Conservation (phyloP, 192 early-diverging fungal species). For the Linderina pennispora region DNA sequence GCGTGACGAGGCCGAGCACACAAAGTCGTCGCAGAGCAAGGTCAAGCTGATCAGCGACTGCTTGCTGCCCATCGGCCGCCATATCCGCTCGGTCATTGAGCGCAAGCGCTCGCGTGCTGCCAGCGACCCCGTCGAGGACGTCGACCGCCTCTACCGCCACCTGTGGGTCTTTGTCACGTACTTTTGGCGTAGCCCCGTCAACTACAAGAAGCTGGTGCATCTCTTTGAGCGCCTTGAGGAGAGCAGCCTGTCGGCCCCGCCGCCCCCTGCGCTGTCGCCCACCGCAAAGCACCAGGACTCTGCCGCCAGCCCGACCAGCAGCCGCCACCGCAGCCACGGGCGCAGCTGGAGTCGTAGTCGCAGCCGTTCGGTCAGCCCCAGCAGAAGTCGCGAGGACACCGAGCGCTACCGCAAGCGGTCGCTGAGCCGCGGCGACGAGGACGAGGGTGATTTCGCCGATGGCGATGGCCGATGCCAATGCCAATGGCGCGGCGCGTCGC, state of each 20-base stretch:
- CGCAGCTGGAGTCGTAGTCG: slow-evolving; percentile 12
- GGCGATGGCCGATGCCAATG: no score
- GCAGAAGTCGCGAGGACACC: slow-evolving; percentile 8
- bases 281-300: slow-evolving; percentile 11
- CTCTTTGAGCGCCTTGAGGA: slow-evolving; percentile 53
- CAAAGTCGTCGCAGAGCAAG: slow-evolving; percentile 47
- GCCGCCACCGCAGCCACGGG: slow-evolving; percentile 5
- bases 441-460: no score
- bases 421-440: slow-evolving; percentile 14
- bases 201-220: slow-evolving; percentile 47
- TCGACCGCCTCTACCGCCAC: slow-evolving; percentile 46
- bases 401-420: slow-evolving; percentile 10
- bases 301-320: slow-evolving; percentile 5
- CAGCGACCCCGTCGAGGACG: slow-evolving; percentile 16
- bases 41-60: slow-evolving; percentile 52
- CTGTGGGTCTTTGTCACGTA: slow-evolving; percentile 66
- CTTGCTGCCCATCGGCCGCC: slow-evolving; percentile 48
- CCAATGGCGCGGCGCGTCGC: background rate
- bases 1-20: slow-evolving; percentile 47
- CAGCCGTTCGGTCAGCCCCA: no score
- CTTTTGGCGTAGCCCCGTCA: slow-evolving; percentile 59
- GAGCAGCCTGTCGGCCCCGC: slow-evolving; percentile 11
- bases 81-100: slow-evolving; percentile 44
- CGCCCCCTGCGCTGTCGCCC: no score
- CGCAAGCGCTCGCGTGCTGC: slow-evolving; percentile 27